Evolutionary conservation across 2,329 filamentous ascomycete species (phyloP), one percentile per base, ranked within the genome.

Genomic region (Scopulariopsis brevicaulis): DNA sequence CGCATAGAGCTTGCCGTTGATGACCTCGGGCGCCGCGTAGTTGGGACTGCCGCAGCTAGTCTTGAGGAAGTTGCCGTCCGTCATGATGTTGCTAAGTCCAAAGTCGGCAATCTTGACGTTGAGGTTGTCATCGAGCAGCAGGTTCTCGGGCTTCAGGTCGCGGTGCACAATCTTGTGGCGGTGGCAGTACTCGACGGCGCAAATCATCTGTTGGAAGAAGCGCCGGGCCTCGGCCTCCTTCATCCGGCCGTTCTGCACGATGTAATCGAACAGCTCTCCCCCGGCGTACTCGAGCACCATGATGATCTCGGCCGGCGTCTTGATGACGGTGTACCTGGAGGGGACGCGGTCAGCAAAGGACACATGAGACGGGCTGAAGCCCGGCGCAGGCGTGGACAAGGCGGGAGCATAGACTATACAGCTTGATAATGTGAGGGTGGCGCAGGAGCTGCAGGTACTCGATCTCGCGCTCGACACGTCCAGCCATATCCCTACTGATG

Each of bases 101-200:
- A 99, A 99, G 73, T 99, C 94, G 66, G 94, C 94, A 74, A 99
- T 99, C 77, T 99, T 99, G 73, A 99, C 93, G 67, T 99, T 96
- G 68, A 96, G 86, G 60, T 95, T 87, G 63, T 95, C 90, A 73
- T 99, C 94, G 56, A 99, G 84, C 51, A 99, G 82, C 54, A 99
- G 76, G 69, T 99, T 99, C 77, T 99, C 94, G 11, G 94, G 94
- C 72, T 99, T 99, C 62, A 99, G 76, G 71, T 99, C 94, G 70
- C 94, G 87, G 73, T 99, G 94, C 48, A 97, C 94, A 67, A 99
- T 97, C 76, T 97, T 97, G 77, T 99, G 94, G 61, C 94, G 84
- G 74, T 99, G 94, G 69, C 94, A 99, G 75, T 99, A 99, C 71
- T 99, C 94, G 65, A 99, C 94, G 51, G 94, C 94, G 71, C 94